These are phyloP conservation scores for Bombardia bombarda DNA, from an alignment of 495 filamentous ascomycete genomes.

Conservation along the genomic window DNA sequence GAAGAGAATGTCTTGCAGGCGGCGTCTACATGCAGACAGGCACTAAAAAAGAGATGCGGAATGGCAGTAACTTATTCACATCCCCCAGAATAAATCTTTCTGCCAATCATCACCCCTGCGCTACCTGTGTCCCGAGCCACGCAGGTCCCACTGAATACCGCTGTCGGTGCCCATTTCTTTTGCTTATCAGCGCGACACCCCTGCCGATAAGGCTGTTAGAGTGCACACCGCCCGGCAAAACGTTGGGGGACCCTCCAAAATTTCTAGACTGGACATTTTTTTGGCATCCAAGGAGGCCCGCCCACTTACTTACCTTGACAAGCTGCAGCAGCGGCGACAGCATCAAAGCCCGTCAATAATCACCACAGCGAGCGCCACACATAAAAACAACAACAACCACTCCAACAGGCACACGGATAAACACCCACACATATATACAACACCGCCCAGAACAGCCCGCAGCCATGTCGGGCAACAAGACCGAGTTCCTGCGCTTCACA, in stretches of 20 bases:
- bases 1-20: not conserved
- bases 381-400: not conserved
- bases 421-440: not conserved
- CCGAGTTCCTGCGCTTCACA: slow-evolving; percentile 58
- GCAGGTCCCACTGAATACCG: not conserved
- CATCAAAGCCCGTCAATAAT: no score
- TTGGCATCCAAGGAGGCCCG: no score
- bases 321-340: no score
- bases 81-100: no score
- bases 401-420: not conserved
- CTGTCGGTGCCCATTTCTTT: slow-evolving; percentile 9
- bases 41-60: no score
- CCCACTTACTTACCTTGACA: no score
- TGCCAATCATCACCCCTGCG: no score
- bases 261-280: slow-evolving; percentile 17
- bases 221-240: slow-evolving; percentile 25
- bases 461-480: slow-evolving; percentile 33
- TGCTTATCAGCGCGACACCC: slow-evolving; percentile 19
- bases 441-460: not conserved
- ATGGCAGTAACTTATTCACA: no score
- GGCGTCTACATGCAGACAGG: no score
- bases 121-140: no score
- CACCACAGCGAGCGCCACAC: no score
- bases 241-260: slow-evolving; percentile 19
- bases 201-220: slow-evolving; percentile 9